Evolutionary conservation across 75 land plant species (phyloP).

Genomic region (Picea sitchensis): DNA sequence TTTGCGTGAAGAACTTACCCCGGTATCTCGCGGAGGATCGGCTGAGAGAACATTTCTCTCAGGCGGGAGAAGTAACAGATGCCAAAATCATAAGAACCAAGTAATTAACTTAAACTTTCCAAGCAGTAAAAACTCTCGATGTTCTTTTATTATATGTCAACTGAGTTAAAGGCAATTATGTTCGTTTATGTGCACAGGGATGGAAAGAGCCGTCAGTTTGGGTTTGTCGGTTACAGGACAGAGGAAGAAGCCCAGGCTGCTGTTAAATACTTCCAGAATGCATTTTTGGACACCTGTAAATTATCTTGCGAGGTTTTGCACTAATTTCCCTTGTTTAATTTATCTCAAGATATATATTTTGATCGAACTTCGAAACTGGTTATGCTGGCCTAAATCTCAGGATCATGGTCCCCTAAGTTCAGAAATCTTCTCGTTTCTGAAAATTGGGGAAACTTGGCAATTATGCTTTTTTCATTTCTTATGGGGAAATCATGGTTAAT

Average conservation of each 20-base stretch:
- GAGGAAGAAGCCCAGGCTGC: constrained; percentile 84
- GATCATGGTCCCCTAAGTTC: not conserved
- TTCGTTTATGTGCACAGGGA: constrained; percentile 45
- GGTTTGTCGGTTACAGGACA: constrained; percentile 81
- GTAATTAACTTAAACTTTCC: constrained; percentile 22
- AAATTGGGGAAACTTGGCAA: too few species aligned
- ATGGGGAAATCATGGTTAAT: too few species aligned
- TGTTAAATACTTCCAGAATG: constrained; percentile 66
- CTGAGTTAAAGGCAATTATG: not conserved
- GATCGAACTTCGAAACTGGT: not conserved
- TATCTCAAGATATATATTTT: not conserved
- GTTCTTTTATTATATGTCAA: too few species aligned
- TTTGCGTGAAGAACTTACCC: constrained; percentile 94
- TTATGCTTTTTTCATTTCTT: too few species aligned
- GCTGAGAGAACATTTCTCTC: constrained; percentile 75
- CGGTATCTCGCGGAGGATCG: constrained; percentile 70
- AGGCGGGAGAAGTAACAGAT: constrained; percentile 91
- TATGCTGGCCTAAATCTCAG: not conserved
- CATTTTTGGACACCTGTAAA: constrained; percentile 74
- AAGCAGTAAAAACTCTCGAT: too few species aligned
- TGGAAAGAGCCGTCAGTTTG: constrained; percentile 90
- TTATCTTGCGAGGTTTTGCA: constrained; percentile 80
- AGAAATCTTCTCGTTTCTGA: too few species aligned
- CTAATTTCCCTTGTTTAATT: not conserved
- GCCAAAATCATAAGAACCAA: constrained; percentile 82